Percentiles rank a stretch among this genome's conserved stretches.
Conservation (phyloP, 495 filamentous ascomycete genomes). For the Melanomma pulvis-pyrius region DNA sequence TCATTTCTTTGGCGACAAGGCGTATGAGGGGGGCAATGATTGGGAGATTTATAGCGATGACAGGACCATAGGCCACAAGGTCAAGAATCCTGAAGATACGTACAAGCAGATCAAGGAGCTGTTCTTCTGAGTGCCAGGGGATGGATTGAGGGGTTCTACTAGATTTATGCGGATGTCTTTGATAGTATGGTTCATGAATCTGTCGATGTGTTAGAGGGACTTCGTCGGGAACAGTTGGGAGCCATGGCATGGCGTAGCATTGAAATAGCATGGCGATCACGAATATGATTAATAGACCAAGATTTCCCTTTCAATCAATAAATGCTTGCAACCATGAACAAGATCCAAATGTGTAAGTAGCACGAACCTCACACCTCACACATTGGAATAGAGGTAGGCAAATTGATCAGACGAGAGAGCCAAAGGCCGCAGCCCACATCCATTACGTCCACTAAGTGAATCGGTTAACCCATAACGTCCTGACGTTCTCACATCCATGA, state of each 20-base stretch:
- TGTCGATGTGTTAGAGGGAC: not conserved
- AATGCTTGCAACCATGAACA: not conserved
- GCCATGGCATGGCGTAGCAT: not conserved
- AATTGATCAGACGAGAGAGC: not conserved
- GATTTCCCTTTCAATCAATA: not conserved
- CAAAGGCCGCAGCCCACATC: not conserved
- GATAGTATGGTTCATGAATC: no score
- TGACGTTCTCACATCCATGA: not conserved
- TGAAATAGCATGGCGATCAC: not conserved
- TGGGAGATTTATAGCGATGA: slow-evolving; percentile 86
- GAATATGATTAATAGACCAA: not conserved
- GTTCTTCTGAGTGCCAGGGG: slow-evolving; percentile 52
- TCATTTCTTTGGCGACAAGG: slow-evolving; percentile 99
- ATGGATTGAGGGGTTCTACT: no score
- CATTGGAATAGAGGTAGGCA: not conserved
- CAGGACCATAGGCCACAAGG: slow-evolving; percentile 80
- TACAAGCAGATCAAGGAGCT: slow-evolving; percentile 72
- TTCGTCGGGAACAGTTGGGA: not conserved
- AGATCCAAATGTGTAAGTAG: not conserved
- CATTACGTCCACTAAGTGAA: not conserved
- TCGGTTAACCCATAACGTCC: not conserved
- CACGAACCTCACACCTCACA: no score
- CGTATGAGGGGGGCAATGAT: slow-evolving; percentile 85
- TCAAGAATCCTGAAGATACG: slow-evolving; percentile 80
- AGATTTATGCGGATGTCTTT: no score